Evolutionary conservation across 2,329 filamentous ascomycete species (phyloP).

Genomic region (Allantophomopsis lycopodina): DNA sequence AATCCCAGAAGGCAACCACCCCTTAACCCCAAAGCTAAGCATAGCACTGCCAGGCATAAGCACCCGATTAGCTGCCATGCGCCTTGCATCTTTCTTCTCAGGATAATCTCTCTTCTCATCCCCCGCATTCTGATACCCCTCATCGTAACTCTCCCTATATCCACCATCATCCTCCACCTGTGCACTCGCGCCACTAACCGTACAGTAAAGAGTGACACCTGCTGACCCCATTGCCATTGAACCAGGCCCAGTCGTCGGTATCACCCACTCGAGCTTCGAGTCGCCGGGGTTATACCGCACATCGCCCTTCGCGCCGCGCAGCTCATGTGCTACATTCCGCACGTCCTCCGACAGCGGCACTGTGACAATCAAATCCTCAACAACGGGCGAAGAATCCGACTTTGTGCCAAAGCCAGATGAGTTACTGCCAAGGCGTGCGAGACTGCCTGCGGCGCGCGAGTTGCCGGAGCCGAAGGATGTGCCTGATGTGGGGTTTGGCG

Average conservation of each 20-base stretch:
- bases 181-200: conserved; percentile 52
- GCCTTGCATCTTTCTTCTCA: conserved; percentile 34
- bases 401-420: conserved; percentile 11
- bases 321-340: conserved; percentile 62
- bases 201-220: conserved; percentile 65
- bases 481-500: conserved; percentile 24
- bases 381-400: conserved; percentile 22
- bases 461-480: conserved; percentile 24
- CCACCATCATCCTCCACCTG: conserved; percentile 30
- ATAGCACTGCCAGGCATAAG: conserved; percentile 70
- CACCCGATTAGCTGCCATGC: conserved; percentile 54
- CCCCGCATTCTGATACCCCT: conserved; percentile 37
- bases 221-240: conserved; percentile 34
- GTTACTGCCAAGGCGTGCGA: conserved; percentile 24
- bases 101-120: conserved; percentile 19
- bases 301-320: conserved; percentile 71
- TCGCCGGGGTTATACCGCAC: conserved; percentile 68
- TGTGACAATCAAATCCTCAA: conserved; percentile 68
- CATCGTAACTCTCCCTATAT: conserved; percentile 30
- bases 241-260: conserved; percentile 64
- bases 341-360: conserved; percentile 70
- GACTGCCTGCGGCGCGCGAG: conserved; percentile 27
- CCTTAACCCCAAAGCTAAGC: conserved; percentile 58
- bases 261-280: conserved; percentile 65
- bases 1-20: conserved; percentile 54